Evolutionary conservation across 2,329 filamentous ascomycete species (phyloP).

Genomic region (Cladosporium sp.): DNA sequence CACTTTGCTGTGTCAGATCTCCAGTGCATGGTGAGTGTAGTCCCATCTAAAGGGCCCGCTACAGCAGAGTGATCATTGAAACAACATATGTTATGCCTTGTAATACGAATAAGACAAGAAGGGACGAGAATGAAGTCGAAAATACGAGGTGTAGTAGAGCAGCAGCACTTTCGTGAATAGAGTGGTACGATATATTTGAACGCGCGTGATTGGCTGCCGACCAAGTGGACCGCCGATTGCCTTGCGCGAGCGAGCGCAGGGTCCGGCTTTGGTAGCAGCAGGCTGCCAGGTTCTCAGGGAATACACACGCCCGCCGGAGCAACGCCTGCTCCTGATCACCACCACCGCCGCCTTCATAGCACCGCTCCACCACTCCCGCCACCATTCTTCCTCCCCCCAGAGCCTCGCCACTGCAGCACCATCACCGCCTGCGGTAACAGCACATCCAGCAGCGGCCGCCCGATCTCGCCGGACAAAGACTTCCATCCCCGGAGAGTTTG

Average conservation of each 20-base stretch:
- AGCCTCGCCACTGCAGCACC: neutral
- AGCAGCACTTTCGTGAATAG: neutral
- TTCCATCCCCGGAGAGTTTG: neutral
- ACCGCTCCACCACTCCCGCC: neutral
- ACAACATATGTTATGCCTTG: neutral
- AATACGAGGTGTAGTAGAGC: neutral
- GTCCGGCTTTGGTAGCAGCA: neutral
- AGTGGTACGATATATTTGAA: neutral
- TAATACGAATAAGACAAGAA: neutral
- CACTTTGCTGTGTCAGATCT: neutral
- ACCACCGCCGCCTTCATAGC: neutral
- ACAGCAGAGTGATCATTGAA: neutral
- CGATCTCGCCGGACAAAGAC: neutral
- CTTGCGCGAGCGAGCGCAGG: neutral
- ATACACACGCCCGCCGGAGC: neutral
- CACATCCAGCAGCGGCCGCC: neutral
- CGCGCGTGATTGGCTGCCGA: neutral
- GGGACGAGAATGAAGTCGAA: neutral
- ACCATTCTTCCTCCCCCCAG: neutral
- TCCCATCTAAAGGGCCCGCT: neutral
- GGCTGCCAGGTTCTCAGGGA: neutral
- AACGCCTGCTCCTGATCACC: conserved; percentile 2
- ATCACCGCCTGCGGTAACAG: neutral
- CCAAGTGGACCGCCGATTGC: neutral
- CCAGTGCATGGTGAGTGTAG: neutral